Conservation (phyloP, 805 yeast genomes). For the Pichia manshurica region DNA sequence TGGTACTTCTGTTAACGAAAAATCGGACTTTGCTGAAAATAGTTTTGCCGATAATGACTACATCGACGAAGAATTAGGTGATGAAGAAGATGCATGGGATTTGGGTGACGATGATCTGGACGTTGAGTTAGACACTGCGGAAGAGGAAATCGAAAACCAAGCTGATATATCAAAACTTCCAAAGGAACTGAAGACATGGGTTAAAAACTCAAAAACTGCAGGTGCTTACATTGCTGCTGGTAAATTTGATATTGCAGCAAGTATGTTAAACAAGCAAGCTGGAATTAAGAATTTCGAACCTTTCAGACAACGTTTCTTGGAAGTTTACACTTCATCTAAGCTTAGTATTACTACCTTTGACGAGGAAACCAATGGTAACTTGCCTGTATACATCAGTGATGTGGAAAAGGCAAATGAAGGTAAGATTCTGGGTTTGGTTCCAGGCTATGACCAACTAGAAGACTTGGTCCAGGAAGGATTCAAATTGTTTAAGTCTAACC, state of each 20-base stretch:
- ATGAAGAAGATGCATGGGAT: conserved; percentile 76
- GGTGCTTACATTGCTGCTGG: conserved; percentile 96
- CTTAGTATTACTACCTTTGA: conserved; percentile 67
- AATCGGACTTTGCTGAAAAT: conserved; percentile 20
- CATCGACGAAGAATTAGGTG: conserved; percentile 39
- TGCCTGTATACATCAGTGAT: conserved; percentile 62
- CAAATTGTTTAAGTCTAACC: conserved; percentile 76
- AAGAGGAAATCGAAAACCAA: conserved; percentile 30
- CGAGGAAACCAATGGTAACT: conserved; percentile 49
- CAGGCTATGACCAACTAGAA: conserved; percentile 66
- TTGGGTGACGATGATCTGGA: conserved; percentile 75
- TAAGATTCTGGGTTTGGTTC: conserved; percentile 59
- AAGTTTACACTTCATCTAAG: conserved; percentile 77
- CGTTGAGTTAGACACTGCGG: conserved; percentile 42
- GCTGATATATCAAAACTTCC: conserved; percentile 29
- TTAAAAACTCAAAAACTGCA: conserved; percentile 80
- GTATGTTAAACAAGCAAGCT: conserved; percentile 79
- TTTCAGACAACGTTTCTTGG: conserved; percentile 72
- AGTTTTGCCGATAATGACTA: conserved; percentile 12
- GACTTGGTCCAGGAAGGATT: conserved; percentile 65
- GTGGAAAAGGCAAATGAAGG: conserved; percentile 49
- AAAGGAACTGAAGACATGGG: conserved; percentile 73
- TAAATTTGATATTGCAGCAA: conserved; percentile 92
- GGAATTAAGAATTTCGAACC: conserved; percentile 89
- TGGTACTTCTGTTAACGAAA: not conserved